Conservation (phyloP, 352 stramenopile genomes). For the Globisporangium mamillatum region DNA sequence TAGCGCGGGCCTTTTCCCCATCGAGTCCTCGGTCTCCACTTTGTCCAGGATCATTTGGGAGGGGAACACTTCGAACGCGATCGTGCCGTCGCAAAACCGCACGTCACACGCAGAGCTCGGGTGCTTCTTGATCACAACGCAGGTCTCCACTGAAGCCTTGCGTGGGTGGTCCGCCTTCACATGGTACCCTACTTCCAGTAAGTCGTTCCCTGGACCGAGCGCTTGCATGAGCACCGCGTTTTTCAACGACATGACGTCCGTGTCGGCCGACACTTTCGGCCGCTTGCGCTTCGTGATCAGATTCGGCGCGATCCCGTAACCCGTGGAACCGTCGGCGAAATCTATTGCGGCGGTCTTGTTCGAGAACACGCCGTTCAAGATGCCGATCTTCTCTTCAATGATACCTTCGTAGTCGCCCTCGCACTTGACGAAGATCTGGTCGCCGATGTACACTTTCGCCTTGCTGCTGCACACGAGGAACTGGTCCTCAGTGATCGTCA, state of each 20-base stretch:
- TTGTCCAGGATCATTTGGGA: constrained; percentile 77
- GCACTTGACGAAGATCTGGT: constrained; percentile 71
- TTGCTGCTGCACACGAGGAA: constrained; percentile 62
- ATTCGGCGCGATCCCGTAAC: constrained; percentile 56
- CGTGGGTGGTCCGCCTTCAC: constrained; percentile 71
- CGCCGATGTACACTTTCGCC: constrained; percentile 69
- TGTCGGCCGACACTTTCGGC: constrained; percentile 31
- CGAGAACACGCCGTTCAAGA: constrained; percentile 76
- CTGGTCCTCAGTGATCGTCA: constrained; percentile 68
- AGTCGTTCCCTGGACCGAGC: constrained; percentile 16
- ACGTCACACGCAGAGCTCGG: constrained; percentile 59
- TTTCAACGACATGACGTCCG: constrained; percentile 66
- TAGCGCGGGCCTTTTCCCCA: constrained; percentile 14
- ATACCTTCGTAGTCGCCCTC: constrained; percentile 47
- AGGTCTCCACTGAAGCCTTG: constrained; percentile 57
- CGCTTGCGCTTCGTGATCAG: constrained; percentile 63
- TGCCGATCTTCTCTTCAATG: constrained; percentile 60
- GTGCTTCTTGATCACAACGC: constrained; percentile 67
- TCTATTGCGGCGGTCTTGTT: constrained; percentile 72
- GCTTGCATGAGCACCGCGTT: constrained; percentile 76
- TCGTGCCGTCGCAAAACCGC: constrained; percentile 74
- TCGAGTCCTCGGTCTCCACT: constrained; percentile 9
- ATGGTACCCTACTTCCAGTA: constrained; percentile 68
- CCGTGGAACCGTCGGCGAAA: constrained; percentile 72
- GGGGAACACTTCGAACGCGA: constrained; percentile 71